Percentiles rank a stretch among this genome's conserved stretches.
These are phyloP conservation scores for Sophora flavescens DNA, from an alignment of 306 rosid species.

Conservation along the genomic window DNA sequence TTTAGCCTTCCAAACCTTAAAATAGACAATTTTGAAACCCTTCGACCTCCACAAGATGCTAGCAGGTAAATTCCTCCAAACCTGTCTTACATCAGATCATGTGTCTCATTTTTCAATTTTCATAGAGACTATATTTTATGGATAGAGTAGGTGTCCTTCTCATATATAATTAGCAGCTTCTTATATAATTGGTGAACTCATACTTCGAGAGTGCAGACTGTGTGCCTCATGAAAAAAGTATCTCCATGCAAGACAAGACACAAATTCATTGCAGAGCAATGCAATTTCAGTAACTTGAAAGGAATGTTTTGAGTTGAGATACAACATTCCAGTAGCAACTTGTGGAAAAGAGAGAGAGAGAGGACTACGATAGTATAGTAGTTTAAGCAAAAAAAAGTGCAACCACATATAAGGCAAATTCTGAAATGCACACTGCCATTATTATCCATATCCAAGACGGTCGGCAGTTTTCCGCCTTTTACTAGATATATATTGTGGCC, in stretches of 20 bases:
- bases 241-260: constrained; percentile 9
- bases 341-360: neutral
- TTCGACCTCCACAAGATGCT: neutral
- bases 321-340: neutral
- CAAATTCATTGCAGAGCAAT: constrained; percentile 18
- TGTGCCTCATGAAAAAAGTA: neutral
- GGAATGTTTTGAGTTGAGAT: neutral
- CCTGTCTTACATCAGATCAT: neutral
- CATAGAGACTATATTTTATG: neutral
- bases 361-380: neutral
- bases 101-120: neutral
- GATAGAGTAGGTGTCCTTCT: neutral
- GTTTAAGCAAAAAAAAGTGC: constrained; percentile 9
- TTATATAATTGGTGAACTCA: neutral
- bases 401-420: neutral
- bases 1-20: constrained; percentile 16
- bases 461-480: neutral
- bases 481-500: neutral
- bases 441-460: neutral
- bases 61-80: neutral
- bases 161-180: neutral
- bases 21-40: neutral
- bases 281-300: neutral
- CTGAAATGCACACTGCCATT: neutral
- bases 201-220: neutral